A percentile compares a stretch with the other conserved stretches of the same genome.
These are phyloP conservation scores for Phytophthora hybrid DNA, from an alignment of 352 stramenopile species.

Conservation along the genomic window DNA sequence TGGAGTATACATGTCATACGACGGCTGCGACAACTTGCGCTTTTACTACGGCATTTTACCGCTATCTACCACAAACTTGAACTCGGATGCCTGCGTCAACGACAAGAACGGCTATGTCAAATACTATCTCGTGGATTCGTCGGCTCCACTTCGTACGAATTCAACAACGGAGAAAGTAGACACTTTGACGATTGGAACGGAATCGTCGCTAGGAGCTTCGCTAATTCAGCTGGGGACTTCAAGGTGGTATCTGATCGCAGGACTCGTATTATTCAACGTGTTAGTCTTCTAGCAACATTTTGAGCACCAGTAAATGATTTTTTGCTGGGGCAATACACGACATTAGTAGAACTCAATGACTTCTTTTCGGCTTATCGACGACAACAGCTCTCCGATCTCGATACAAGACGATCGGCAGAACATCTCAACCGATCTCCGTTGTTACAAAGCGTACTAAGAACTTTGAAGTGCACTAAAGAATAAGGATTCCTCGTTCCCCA, in stretches of 20 bases:
- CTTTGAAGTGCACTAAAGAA: too few relatives aligned
- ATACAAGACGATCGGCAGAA: too few relatives aligned
- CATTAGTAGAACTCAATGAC: too few relatives aligned
- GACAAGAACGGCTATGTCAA: constrained; percentile 2
- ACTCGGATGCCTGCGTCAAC: background rate
- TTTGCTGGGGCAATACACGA: background rate
- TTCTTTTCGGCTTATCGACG: too few relatives aligned
- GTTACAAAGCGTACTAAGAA: too few relatives aligned
- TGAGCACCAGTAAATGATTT: background rate
- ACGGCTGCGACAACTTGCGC: background rate
- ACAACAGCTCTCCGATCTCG: too few relatives aligned
- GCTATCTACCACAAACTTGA: background rate
- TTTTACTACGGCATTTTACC: background rate
- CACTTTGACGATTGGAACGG: background rate
- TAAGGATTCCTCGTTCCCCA: background rate
- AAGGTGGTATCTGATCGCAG: background rate
- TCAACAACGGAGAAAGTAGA: background rate
- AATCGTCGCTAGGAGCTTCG: background rate
- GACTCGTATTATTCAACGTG: background rate
- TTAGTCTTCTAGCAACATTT: background rate
- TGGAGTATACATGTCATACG: background rate
- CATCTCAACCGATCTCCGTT: too few relatives aligned
- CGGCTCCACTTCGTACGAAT: background rate
- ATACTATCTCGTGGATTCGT: background rate
- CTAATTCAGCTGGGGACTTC: background rate